Percentiles rank a stretch among this genome's conserved stretches.
Evolutionary conservation across 2,329 filamentous ascomycete species (phyloP).

Genomic region (Epichloe baconii): DNA sequence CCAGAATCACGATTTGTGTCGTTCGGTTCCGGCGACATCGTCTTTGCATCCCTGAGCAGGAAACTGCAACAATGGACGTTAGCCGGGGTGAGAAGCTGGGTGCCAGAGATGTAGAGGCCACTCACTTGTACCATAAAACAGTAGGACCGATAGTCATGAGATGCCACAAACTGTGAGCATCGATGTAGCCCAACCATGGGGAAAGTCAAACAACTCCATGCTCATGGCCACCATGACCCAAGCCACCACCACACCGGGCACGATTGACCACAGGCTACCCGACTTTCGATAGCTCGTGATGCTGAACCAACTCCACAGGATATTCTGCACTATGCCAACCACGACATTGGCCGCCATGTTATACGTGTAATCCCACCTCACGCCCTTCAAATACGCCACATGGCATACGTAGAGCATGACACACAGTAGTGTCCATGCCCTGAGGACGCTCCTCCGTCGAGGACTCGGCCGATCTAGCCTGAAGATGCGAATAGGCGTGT

Average conservation of each 20-base stretch:
- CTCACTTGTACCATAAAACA: conserved; percentile 89
- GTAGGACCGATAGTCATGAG: conserved; percentile 80
- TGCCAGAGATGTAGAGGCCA: conserved; percentile 12
- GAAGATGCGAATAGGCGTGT: conserved; percentile 69
- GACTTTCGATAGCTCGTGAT: conserved; percentile 58
- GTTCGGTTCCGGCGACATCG: conserved; percentile 55
- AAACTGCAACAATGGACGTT: conserved; percentile 44
- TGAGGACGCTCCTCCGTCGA: conserved; percentile 37
- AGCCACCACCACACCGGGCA: conserved; percentile 81
- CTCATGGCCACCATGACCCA: conserved; percentile 94
- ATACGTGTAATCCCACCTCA: conserved; percentile 90
- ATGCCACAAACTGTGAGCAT: conserved; percentile 96
- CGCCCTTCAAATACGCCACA: conserved; percentile 70
- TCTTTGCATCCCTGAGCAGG: conserved; percentile 71
- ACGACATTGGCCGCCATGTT: conserved; percentile 94
- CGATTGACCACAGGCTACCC: conserved; percentile 66
- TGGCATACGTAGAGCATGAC: conserved; percentile 58
- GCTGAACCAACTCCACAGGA: conserved; percentile 79
- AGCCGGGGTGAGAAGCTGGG: neutral
- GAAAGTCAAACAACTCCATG: conserved; percentile 86
- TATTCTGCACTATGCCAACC: conserved; percentile 66
- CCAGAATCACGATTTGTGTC: conserved; percentile 47
- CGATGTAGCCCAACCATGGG: conserved; percentile 71
- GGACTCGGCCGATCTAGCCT: conserved; percentile 52
- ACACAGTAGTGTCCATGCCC: conserved; percentile 67